phyloP scores from a whole-genome alignment of 2,329 filamentous ascomycete genomes.

The Venturiaceae sp. region DNA sequence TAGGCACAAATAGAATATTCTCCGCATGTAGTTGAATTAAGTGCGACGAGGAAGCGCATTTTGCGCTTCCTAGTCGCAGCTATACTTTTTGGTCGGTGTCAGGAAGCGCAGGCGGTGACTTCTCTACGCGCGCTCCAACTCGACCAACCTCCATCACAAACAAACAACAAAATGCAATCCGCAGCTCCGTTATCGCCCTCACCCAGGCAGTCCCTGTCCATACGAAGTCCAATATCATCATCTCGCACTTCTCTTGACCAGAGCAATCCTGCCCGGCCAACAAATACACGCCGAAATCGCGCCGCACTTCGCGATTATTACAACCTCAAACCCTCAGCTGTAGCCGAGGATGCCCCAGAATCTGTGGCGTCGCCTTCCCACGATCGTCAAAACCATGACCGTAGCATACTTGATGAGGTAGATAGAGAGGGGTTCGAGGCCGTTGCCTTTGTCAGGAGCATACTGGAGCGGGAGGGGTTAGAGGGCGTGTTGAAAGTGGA shows the following conservation, averaged over 20 bases:
- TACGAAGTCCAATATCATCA: slow-evolving; percentile 4
- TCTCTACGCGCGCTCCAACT: background rate
- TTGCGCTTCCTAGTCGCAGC: no score
- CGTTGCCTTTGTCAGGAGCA: slow-evolving; percentile 53
- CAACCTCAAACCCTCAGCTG: slow-evolving; percentile 54
- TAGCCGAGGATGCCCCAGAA: slow-evolving; percentile 23
- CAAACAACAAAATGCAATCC: background rate
- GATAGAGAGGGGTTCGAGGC: slow-evolving; percentile 66
- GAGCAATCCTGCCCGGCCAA: background rate
- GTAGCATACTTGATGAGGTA: slow-evolving; percentile 47
- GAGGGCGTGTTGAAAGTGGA: slow-evolving; percentile 63
- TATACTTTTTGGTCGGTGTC: no score
- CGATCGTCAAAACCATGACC: background rate
- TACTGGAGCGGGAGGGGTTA: slow-evolving; percentile 54
- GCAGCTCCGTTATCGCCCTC: slow-evolving; percentile 2
- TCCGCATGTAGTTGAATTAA: background rate
- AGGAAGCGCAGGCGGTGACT: no score
- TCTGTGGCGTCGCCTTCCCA: slow-evolving; percentile 6
- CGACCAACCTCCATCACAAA: background rate
- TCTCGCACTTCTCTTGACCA: slow-evolving; percentile 8
- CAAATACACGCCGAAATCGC: slow-evolving; percentile 56
- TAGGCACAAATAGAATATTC: background rate
- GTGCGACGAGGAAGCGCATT: no score
- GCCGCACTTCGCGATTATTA: slow-evolving; percentile 91
- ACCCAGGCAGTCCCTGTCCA: slow-evolving; percentile 6